A percentile compares a stretch with the other conserved stretches of the same genome.
These are phyloP conservation scores for Fusarium sp. DNA, from an alignment of 2,329 filamentous ascomycete genomes.

Conservation along the genomic window DNA sequence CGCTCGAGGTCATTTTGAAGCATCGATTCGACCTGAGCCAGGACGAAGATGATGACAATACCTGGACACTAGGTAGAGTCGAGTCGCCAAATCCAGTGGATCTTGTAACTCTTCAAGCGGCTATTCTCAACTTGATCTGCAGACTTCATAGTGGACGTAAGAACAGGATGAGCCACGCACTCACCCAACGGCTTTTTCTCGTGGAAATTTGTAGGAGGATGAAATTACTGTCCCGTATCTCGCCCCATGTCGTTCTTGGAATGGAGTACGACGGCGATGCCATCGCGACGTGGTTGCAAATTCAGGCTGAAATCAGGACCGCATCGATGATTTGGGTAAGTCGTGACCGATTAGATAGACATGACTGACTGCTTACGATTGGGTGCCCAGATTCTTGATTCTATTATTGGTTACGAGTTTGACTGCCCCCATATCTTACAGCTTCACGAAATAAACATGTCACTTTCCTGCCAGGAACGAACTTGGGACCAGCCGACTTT, in stretches of 20 bases:
- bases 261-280: background rate
- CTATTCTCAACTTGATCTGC: slow-evolving; percentile 12
- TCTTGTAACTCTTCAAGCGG: slow-evolving; percentile 15
- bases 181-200: slow-evolving; percentile 13
- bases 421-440: slow-evolving; percentile 19
- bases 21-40: too few relatives aligned
- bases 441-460: slow-evolving; percentile 18
- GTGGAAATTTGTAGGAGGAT: slow-evolving; percentile 21
- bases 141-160: slow-evolving; percentile 19
- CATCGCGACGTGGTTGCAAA: slow-evolving; percentile 9
- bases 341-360: too few relatives aligned
- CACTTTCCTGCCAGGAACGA: slow-evolving; percentile 19
- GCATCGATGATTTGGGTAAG: slow-evolving; percentile 31
- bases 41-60: too few relatives aligned
- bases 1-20: too few relatives aligned
- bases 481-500: slow-evolving; percentile 17
- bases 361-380: too few relatives aligned
- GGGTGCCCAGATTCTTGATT: slow-evolving; percentile 8
- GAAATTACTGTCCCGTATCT: slow-evolving; percentile 6
- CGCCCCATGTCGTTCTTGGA: background rate
- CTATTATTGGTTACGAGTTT: slow-evolving; percentile 22
- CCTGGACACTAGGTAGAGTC: slow-evolving; percentile 13
- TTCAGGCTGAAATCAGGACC: slow-evolving; percentile 22
- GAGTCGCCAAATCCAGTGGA: background rate
- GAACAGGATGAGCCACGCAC: background rate